Evolutionary conservation across 139 green algal genomes (phyloP), one percentile per base, ranked within the genome.

Genomic region (Chlorella sp.): DNA sequence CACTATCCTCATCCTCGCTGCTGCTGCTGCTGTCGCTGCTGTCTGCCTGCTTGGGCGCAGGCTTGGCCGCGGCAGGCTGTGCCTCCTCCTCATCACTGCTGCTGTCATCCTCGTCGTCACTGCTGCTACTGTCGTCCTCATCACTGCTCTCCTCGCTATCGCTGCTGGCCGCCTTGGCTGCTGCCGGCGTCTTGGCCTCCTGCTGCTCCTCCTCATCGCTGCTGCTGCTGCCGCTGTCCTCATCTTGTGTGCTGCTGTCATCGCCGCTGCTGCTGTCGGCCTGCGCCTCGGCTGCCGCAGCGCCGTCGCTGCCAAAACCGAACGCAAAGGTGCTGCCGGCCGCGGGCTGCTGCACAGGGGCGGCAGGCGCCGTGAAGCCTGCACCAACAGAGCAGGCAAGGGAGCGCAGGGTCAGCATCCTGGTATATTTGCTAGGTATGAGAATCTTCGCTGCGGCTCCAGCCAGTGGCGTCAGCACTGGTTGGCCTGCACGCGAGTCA

Each of bases 281-380:
- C 17, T 28, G 26, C 7, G 9, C 26, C 47, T 76, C 60, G 12
- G 60, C 65, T 28, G 56, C 36, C 3, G 62, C 32, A 28, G 81
- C 63, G 41, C 76, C 63, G 26, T 25, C 76, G 57, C 36, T 65
- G 60, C 18, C 71, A 74, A 86, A 81, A 25, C 57, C 82, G 60
- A 86, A 86, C 1, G 39, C 60, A 16, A 86, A 86, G 16, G 63
- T 57, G 65, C 57, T 60, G 20, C 36, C 47, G 15, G 73, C 34
- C 0, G 76, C 28, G 17, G 11, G 74, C 20, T 62, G 51, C 55
- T 9, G 36, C 76, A 5, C 51, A 30, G 57, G n/a, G 17, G 41
- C 67, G 9, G 60, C 25, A 3, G 69, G 25, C 21, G 51, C 56
- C 30, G 70, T 57, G 28, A 73, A 34, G 12, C 32, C 57, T 73